A percentile compares a stretch with the other conserved stretches of the same genome.
Conservation (phyloP, 345 rosid species). For the Linum tenue region DNA sequence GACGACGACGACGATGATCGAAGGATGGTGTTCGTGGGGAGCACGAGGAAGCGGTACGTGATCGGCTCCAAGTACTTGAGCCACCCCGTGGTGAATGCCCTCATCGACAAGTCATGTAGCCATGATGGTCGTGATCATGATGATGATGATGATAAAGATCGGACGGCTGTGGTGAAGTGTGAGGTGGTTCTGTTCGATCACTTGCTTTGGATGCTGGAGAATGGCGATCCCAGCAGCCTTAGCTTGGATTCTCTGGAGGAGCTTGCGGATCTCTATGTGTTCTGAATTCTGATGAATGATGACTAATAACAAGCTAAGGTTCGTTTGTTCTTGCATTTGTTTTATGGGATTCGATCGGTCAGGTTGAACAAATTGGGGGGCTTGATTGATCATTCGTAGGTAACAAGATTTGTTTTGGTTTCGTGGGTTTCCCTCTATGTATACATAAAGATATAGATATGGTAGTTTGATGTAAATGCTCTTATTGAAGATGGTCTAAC, state of each 20-base stretch:
- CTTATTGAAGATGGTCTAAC: too few species aligned
- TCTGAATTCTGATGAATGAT: too few species aligned
- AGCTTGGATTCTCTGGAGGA: slow-evolving; percentile 59
- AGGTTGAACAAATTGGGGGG: too few species aligned
- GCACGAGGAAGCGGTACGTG: slow-evolving; percentile 61
- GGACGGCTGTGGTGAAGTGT: slow-evolving; percentile 39
- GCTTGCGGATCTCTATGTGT: slow-evolving; percentile 55
- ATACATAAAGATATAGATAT: too few species aligned
- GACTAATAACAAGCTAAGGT: too few species aligned
- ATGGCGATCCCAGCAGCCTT: slow-evolving; percentile 51
- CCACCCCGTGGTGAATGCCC: slow-evolving; percentile 66
- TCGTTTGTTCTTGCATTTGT: too few species aligned
- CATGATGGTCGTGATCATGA: slow-evolving; percentile 19
- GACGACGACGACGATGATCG: slow-evolving; percentile 8
- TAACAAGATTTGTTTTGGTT: too few species aligned
- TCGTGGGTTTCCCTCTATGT: too few species aligned
- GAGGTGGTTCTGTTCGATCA: slow-evolving; percentile 89
- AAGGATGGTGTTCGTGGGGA: slow-evolving; percentile 48
- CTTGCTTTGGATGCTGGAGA: slow-evolving; percentile 82
- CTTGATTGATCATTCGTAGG: too few species aligned
- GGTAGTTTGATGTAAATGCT: too few species aligned
- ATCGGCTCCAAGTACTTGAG: slow-evolving; percentile 57
- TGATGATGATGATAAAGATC: slow-evolving; percentile 12
- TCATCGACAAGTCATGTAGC: slow-evolving; percentile 41
- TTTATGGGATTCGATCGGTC: too few species aligned